These are phyloP conservation scores for Acmispon strigosus DNA, from an alignment of 306 rosid genomes.

Conservation along the genomic window DNA sequence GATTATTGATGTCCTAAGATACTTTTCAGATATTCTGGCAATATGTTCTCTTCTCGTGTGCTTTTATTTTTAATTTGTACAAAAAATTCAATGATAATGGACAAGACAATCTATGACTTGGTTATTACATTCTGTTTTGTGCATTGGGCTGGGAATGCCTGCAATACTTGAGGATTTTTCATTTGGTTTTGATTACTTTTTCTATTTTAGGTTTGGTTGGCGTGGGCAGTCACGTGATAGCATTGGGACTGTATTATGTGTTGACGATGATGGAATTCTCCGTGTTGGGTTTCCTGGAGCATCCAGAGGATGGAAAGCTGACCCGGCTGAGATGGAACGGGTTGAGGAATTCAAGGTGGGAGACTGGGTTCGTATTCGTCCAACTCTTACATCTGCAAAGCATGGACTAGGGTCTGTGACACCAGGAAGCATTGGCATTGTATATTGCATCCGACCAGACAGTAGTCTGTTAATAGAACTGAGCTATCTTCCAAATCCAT, in stretches of 20 bases:
- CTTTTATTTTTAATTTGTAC: too few species aligned
- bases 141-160: constrained; percentile 4
- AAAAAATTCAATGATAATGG: too few species aligned
- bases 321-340: constrained; percentile 99
- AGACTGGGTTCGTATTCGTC: constrained; percentile 98
- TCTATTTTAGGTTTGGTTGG: constrained; percentile 85
- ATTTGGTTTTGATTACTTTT: constrained; percentile 12
- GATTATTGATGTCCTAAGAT: too few species aligned
- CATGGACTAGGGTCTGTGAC: constrained; percentile 98
- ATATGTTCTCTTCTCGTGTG: too few species aligned
- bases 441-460: constrained; percentile 92
- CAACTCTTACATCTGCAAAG: constrained; percentile 90
- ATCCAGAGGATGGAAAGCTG: constrained; percentile 99
- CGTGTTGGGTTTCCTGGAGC: constrained; percentile 99
- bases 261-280: constrained; percentile 94
- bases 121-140: constrained; percentile 8
- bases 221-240: constrained; percentile 98
- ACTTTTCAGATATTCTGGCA: too few species aligned
- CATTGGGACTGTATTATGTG: constrained; percentile 93
- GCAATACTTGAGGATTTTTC: neutral
- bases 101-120: too few species aligned
- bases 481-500: constrained; percentile 96
- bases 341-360: constrained; percentile 98
- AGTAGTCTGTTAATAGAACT: constrained; percentile 84
- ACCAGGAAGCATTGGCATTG: constrained; percentile 98